Percentiles rank a stretch among this genome's conserved stretches.
Conservation (phyloP, 768 basidiomycete genomes). For the Termitomyces sp. region DNA sequence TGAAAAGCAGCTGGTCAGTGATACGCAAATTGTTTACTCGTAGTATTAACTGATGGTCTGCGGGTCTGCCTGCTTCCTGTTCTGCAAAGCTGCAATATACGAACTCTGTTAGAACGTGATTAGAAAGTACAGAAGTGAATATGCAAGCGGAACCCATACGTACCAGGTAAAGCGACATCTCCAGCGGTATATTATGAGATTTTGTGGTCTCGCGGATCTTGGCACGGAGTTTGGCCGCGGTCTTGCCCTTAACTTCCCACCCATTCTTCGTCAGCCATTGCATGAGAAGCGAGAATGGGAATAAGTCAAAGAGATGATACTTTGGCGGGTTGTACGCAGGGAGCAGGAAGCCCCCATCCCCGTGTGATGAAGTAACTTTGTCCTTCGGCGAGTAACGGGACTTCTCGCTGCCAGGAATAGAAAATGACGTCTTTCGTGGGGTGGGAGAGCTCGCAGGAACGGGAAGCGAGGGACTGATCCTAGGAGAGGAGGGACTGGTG, state of each 20-base stretch:
- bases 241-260: conserved; percentile 53
- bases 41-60: conserved; percentile 50
- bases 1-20: conserved; percentile 14
- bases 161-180: conserved; percentile 66
- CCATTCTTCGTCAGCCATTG: conserved; percentile 39
- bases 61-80: conserved; percentile 48
- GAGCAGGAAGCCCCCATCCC: conserved; percentile 41
- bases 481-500: conserved; percentile 18
- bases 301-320: conserved; percentile 56
- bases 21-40: not conserved
- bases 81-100: conserved; percentile 55
- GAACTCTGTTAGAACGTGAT: conserved; percentile 42
- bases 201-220: conserved; percentile 36
- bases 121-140: not conserved
- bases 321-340: conserved; percentile 55
- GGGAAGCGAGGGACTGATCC: conserved; percentile 17
- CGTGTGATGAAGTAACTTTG: conserved; percentile 29
- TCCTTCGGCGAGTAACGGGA: conserved; percentile 11
- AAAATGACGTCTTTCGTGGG: conserved; percentile 12
- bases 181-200: conserved; percentile 62
- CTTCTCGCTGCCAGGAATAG: not conserved
- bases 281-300: conserved; percentile 62
- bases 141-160: not conserved
- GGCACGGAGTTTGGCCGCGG: conserved; percentile 49
- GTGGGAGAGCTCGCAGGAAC: conserved; percentile 19